Evolutionary conservation across 2,329 filamentous ascomycete genomes (phyloP), one percentile per base, ranked within the genome.

Genomic region (Neonectria hederae): DNA sequence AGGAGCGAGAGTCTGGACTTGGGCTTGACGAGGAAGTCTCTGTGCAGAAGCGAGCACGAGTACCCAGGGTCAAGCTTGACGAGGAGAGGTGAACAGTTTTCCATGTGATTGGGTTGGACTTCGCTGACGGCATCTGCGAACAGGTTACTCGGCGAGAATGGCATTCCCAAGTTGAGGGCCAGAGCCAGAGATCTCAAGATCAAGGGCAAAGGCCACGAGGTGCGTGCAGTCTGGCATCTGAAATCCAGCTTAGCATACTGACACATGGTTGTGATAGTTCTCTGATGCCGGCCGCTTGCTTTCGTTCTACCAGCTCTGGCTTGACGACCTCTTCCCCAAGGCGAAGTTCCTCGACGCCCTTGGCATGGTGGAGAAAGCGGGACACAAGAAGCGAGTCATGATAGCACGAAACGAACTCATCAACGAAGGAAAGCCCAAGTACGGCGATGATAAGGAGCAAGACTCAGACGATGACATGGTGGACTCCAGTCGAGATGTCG

Each of bases 171-270:
- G 72, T 82, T 99, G 56, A 89, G 92, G 45, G 87, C 85, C 66
- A 89, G 89, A 71, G 90, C 92, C 0, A 89, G 87, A 57, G 85
- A 88, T 30, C 81, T 97, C 21, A 92, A 88, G 69, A 89, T 97
- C 71, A 97, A 95, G 76, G 96, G 96, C 54, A 98, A 97, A 78
- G 95, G 94, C 0, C 93, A 98, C 76, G 96, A 99, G 83, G 92
- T 94, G 75, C 19, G 67, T 19, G 4, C 14, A 9, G 5, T n/a
- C n/a, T 4, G 5, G 8, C 8, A 6, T 3, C 46, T 21, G 17
- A 45, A 26, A 45, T 43, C 7, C 5, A 0, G 26, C 10, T 21
- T 68, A 51, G 66, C 19, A 35, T 1, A 24, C 8, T n/a, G 7
- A 42, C 8, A 24, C 74, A 53, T 60, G 2, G 22, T 2, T 9